A percentile compares a stretch with the other conserved stretches of the same genome.
phyloP scores from a whole-genome alignment of 192 early-diverging fungal genomes.

The Lunasporangiospora selenospora region DNA sequence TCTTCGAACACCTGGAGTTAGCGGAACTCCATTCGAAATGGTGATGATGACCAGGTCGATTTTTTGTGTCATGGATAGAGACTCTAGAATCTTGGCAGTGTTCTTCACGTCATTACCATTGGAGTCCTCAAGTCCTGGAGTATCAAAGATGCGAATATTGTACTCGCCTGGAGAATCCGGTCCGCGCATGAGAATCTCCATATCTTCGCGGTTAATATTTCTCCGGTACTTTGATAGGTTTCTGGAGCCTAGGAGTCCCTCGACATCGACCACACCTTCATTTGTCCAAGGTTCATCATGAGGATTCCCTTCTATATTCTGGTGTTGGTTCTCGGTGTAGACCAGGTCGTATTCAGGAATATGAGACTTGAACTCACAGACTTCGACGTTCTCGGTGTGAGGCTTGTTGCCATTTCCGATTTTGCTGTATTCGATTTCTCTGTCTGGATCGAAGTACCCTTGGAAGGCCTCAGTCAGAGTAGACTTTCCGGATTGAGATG shows the following conservation, averaged over 20 bases:
- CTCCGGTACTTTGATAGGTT: no score
- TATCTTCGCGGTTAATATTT: no score
- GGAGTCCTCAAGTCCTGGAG: slow-evolving; percentile 10
- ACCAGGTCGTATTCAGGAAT: no score
- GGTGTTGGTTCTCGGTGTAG: no score
- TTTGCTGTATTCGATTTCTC: not conserved
- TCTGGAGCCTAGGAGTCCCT: no score
- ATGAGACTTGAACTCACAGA: no score
- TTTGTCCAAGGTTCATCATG: no score
- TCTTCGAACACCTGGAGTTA: not conserved
- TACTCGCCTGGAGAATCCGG: no score
- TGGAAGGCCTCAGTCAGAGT: not conserved
- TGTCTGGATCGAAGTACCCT: not conserved
- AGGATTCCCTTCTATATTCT: no score
- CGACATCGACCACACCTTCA: no score
- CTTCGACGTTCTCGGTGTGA: not conserved
- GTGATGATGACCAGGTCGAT: slow-evolving; percentile 9
- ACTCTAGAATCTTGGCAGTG: slow-evolving; percentile 1
- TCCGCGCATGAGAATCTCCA: no score
- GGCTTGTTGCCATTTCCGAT: slow-evolving; percentile 4
- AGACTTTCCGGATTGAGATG: slow-evolving; percentile 7
- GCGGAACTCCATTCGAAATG: not conserved
- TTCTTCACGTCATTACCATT: slow-evolving; percentile 6
- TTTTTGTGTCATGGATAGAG: not conserved
- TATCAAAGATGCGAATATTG: slow-evolving; percentile 13